Evolutionary conservation across 2,329 filamentous ascomycete species (phyloP).

Genomic region (Fusarium floridanum): DNA sequence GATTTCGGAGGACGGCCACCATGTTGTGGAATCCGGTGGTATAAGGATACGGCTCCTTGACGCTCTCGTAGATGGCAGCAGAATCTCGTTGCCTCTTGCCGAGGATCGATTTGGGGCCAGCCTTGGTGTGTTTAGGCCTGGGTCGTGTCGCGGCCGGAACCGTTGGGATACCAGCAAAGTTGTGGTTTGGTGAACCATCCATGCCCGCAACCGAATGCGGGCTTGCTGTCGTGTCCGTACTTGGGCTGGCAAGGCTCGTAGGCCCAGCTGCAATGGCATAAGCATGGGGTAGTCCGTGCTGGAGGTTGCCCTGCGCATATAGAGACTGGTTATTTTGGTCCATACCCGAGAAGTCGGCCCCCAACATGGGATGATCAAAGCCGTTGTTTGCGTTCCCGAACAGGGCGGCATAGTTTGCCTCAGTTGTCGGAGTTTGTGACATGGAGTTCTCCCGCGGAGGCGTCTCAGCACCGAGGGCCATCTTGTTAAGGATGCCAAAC

Average conservation of each 20-base stretch:
- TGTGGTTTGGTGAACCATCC: conserved; percentile 64
- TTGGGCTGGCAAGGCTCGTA: conserved; percentile 73
- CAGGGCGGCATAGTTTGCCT: conserved; percentile 58
- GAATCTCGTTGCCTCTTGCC: conserved; percentile 77
- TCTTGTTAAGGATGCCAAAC: conserved; percentile 95
- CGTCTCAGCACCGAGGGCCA: conserved; percentile 83
- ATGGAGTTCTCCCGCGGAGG: conserved; percentile 74
- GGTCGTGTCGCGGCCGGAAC: conserved; percentile 50
- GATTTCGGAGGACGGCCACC: conserved; percentile 81
- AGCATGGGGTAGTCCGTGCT: conserved; percentile 73
- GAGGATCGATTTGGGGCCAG: conserved; percentile 62
- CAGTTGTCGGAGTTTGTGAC: conserved; percentile 55
- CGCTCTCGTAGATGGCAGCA: conserved; percentile 87
- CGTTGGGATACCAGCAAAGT: conserved; percentile 46
- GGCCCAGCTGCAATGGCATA: conserved; percentile 74
- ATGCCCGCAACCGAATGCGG: conserved; percentile 68
- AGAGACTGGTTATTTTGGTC: conserved; percentile 62
- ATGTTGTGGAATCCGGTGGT: conserved; percentile 91
- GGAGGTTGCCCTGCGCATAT: conserved; percentile 69
- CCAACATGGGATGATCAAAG: conserved; percentile 63
- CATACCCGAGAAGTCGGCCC: conserved; percentile 66
- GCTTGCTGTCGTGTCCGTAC: conserved; percentile 73
- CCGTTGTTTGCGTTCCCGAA: conserved; percentile 65
- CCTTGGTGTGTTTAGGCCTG: conserved; percentile 60
- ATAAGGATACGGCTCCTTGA: conserved; percentile 93